Evolutionary conservation across 179 eudicot species (phyloP), one percentile per base, ranked within the genome.

Genomic region (Patellifolia procumbens): DNA sequence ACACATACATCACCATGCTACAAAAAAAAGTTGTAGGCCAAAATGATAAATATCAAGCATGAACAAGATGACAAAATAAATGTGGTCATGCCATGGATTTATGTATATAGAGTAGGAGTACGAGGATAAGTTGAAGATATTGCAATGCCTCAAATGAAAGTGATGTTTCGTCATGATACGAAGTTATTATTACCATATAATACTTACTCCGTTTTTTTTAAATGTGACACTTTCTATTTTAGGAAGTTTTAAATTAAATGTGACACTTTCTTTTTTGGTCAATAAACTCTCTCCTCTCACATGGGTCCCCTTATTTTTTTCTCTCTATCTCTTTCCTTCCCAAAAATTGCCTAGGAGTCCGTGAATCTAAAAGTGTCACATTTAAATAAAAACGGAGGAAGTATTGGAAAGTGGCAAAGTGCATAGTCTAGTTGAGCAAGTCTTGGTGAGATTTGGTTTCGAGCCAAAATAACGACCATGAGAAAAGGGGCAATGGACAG

Each of bases 101-200:
- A 32, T 34, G 45, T 24, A 5, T 11, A 35, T 11, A 37, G 4
- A 17, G 3, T 34, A 7, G 68, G 29, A 17, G 26, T 64, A 35
- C 46, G 35, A 64, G 67, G 46, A 64, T 64, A 64, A 64, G 45
- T 24, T 2, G 46, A 20, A 64, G 68, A 64, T 64, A 45, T 64
- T 64, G 28, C 46, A 35, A 19, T 35, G 68, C 46, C 16, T 28
- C 28, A 0, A 3, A 37, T 35, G 68, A 64, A 64, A 16, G 13
- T 8, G 68, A 64, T 46, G 22, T 64, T 64, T 64, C 15, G 19
- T 26, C 35, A 35, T 64, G 46, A 64, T 64, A 58, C 7, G 59
- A 53, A 53, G n/a, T 29, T n/a, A n/a, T n/a, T n/a, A 64, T 35
- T 26, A 64, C 68, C 29, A 35, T 35, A 64, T 64, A 37, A 32